Evolutionary conservation across 1,284 basidiomycete species (phyloP), one percentile per base, ranked within the genome.

Genomic region (Fomitiporia mediterranea): DNA sequence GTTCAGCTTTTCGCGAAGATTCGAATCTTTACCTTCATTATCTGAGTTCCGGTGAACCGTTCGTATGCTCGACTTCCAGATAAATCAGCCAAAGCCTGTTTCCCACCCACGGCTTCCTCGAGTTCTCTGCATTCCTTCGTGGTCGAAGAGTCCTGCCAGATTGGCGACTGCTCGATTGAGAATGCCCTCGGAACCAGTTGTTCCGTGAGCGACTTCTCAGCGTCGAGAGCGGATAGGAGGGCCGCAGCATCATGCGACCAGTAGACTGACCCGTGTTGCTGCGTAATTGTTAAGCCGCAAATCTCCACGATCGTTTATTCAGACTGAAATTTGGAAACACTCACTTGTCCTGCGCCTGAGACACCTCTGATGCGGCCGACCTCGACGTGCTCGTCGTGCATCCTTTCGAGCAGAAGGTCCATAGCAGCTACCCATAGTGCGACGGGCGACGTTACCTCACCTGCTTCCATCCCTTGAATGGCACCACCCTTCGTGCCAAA

Each of bases 251-350:
- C 70, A 8, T 71, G 64, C 0, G 89, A 88, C 87, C 91, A 94
- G 68, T 89, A 94, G 7, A 94, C 90, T 1, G 89, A 91, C 8
- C 92, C 91, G 67, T 96, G 93, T 87, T 96, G 93, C 86, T 94
- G 59, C 2, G 23, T 37, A 38, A 50, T 44, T 42, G 23, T 43
- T 46, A 8, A 39, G 40, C 56, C 27, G 55, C 42, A 51, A 47
- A 53, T 39, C 28, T 53, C 8, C 6, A n/a, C n/a, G n/a, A n/a
- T n/a, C n/a, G n/a, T n/a, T 15, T 44, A 19, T 23, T 54, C 7
- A 59, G 28, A 21, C n/a, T 27, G n/a, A 49, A 38, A 23, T 28
- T 9, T 37, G 15, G 19, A 27, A 27, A 49, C 17, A 19, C 70
- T 43, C 61, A 86, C 86, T 75, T 89, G 89, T 4, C 84, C 89